A percentile compares a stretch with the other conserved stretches of the same genome.
These are phyloP conservation scores for Aethionema arabicum DNA, from an alignment of 345 rosid species.

Conservation along the genomic window DNA sequence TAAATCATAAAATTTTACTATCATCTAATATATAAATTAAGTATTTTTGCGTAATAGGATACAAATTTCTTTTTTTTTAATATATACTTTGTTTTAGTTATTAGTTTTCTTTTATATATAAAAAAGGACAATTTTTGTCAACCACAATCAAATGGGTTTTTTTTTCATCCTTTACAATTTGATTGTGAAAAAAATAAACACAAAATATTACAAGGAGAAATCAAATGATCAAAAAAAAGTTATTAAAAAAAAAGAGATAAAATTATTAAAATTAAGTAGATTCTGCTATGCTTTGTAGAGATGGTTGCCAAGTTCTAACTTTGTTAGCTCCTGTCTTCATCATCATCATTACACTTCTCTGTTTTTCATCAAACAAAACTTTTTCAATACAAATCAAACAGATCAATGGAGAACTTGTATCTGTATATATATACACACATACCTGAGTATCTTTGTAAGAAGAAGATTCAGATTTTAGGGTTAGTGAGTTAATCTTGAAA, in stretches of 20 bases:
- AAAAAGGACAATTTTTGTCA: neutral
- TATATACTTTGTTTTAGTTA: too few relatives aligned
- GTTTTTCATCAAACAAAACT: slow-evolving; percentile 18
- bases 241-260: neutral
- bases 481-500: slow-evolving; percentile 30
- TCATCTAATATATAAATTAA: too few relatives aligned
- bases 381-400: neutral
- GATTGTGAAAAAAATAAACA: slow-evolving; percentile 34
- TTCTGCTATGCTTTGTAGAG: slow-evolving; percentile 41
- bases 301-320: slow-evolving; percentile 41
- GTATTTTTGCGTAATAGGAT: too few relatives aligned
- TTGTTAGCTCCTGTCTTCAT: slow-evolving; percentile 15
- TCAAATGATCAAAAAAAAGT: slow-evolving; percentile 32
- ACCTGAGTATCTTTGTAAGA: slow-evolving; percentile 33
- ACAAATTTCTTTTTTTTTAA: too few relatives aligned
- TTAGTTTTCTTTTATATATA: too few relatives aligned
- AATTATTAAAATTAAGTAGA: slow-evolving; percentile 5
- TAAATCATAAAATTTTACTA: too few relatives aligned
- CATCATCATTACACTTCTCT: slow-evolving; percentile 18
- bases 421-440: neutral
- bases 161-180: slow-evolving; percentile 35
- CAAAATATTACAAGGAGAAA: slow-evolving; percentile 25
- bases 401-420: neutral
- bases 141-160: slow-evolving; percentile 31
- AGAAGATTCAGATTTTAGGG: slow-evolving; percentile 37